Percentiles rank a stretch among this genome's conserved stretches.
Evolutionary conservation across 805 yeast species (phyloP).

Genomic region (Candida cerambycidarum): DNA sequence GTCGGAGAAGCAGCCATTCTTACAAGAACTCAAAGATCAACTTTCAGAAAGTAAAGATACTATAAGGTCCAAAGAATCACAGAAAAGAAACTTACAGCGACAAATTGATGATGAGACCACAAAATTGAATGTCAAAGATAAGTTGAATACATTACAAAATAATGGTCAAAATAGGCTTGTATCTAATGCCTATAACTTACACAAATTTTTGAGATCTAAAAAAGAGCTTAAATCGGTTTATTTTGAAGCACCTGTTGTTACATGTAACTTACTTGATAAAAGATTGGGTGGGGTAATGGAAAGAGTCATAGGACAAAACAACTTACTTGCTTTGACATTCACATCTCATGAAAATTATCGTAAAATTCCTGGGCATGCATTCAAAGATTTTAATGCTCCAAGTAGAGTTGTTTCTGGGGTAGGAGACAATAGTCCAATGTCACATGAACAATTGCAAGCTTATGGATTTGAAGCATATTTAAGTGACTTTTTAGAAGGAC

Average conservation of each 20-base stretch:
- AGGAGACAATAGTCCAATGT: conserved; percentile 16
- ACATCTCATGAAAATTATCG: conserved; percentile 46
- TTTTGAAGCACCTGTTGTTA: conserved; percentile 73
- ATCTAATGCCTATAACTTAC: conserved; percentile 14
- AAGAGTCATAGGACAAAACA: conserved; percentile 51
- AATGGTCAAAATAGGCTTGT: not conserved
- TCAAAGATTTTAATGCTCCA: conserved; percentile 47
- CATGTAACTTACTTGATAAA: conserved; percentile 54
- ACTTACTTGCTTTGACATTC: conserved; percentile 65
- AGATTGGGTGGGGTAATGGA: conserved; percentile 57
- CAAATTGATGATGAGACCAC: conserved; percentile 13
- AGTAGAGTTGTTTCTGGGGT: conserved; percentile 46
- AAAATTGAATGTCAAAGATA: conserved; percentile 11
- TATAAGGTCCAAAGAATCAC: conserved; percentile 15
- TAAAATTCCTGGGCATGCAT: conserved; percentile 30
- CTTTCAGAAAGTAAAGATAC: conserved; percentile 22
- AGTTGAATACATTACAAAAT: conserved; percentile 8
- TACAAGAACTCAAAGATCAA: conserved; percentile 18
- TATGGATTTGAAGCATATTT: conserved; percentile 82
- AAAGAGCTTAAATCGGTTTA: conserved; percentile 42
- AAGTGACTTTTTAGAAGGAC: conserved; percentile 71
- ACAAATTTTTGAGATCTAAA: conserved; percentile 40
- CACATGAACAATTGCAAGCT: conserved; percentile 34
- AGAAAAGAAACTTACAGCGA: conserved; percentile 15
- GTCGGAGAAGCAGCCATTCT: conserved; percentile 14